Conservation (phyloP, 169 alveolate genomes). For the Cryptosporidium xiaoi region DNA sequence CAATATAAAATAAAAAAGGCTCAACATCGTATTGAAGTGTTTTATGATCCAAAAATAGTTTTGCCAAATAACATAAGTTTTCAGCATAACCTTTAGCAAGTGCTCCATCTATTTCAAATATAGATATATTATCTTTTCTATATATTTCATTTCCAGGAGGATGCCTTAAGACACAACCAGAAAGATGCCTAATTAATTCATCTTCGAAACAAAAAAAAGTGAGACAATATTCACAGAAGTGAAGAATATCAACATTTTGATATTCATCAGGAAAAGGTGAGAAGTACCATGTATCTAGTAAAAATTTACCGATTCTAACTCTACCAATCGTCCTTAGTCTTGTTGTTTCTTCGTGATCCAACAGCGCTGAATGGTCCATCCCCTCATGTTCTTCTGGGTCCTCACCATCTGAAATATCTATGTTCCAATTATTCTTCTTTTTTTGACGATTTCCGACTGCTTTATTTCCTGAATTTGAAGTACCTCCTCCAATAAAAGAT, state of each 20-base stretch:
- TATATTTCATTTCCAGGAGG: constrained; percentile 99
- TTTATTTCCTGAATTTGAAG: constrained; percentile 17
- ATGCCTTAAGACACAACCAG: constrained; percentile 90
- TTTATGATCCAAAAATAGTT: constrained; percentile 97
- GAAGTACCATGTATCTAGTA: constrained; percentile 97
- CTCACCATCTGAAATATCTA: constrained; percentile 73
- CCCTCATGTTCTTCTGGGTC: constrained; percentile 85
- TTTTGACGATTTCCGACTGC: constrained; percentile 9
- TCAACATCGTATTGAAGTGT: constrained; percentile 85
- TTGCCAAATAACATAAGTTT: constrained; percentile 94
- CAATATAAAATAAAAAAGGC: constrained; percentile 92
- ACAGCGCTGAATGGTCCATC: constrained; percentile 90
- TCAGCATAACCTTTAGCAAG: constrained; percentile 94
- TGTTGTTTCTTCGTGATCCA: constrained; percentile 95
- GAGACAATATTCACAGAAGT: constrained; percentile 96
- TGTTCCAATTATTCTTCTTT: constrained; percentile 23
- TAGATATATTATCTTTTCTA: constrained; percentile 90
- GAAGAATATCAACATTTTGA: constrained; percentile 92
- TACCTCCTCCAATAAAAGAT: not conserved
- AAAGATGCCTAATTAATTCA: constrained; percentile 90
- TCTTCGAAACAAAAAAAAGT: constrained; percentile 84
- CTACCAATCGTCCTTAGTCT: constrained; percentile 92
- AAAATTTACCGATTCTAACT: constrained; percentile 91
- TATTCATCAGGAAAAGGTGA: constrained; percentile 97
- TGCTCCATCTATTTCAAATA: constrained; percentile 97